Base-by-base conservation (phyloP, 2,329 filamentous ascomycete species). In the Dothiorella sarmentorum region DNA sequence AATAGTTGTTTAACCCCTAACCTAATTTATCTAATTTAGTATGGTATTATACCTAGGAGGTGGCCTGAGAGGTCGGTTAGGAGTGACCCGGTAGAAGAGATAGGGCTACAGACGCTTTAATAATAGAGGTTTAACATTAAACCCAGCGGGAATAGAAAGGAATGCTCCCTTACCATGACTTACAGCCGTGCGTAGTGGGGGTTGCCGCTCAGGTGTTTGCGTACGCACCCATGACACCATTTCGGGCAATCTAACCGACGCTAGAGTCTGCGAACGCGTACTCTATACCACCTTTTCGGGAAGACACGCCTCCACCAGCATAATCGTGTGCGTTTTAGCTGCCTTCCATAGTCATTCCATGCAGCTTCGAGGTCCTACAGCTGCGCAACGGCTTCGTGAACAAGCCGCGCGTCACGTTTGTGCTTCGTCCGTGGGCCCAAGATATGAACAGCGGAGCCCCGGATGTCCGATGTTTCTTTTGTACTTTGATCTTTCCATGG, bases 211-310 rank as follows among this genome's bases (percentile, higher is more conserved):
- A n/a, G n/a, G 10, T 20, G 55, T 17, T 17, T 58, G 55, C 33
- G 43, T 47, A 37, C 33, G 43, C 29, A 49, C 35, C 9, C 37
- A 31, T 37, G 51, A 37, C 22, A 15, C 55, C 26, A 18, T 22
- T 38, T 58, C 55, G 43, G 43, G 55, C 20, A 38, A 29, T 31
- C 49, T n/a, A n/a, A 27, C 55, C 55, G 43, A 31, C 31, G 33
- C 49, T 53, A 53, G 55, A 58, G 31, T 20, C 42, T 17, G 55
- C 17, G 55, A 57, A 58, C 31, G 55, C 55, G 55, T 58, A 33
- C 33, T 37, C 33, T 29, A 43, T 31, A 31, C 31, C 55, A 57
- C 17, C 17, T 31, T n/a, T 40, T 31, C 13, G 55, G 33, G 17
- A 33, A 40, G 40, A 38, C 42, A 43, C 17, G 43, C 22, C 33